Evolutionary conservation across 768 basidiomycete species (phyloP).

Genomic region (Piloderma croceum): DNA sequence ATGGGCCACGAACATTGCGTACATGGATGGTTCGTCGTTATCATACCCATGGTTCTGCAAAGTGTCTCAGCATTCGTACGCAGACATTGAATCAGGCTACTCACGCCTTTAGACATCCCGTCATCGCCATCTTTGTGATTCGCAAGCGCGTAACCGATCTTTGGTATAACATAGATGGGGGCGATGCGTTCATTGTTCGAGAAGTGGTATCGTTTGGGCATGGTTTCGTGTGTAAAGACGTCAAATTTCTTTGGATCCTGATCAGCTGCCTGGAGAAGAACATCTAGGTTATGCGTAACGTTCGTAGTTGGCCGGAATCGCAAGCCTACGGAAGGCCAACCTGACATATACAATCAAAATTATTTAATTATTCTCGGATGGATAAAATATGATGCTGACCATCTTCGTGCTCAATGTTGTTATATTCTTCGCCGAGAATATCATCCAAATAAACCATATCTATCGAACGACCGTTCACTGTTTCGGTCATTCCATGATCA

Average conservation of each 20-base stretch:
- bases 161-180: slow-evolving; percentile 80
- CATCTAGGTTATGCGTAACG: slow-evolving; percentile 46
- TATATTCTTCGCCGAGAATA: slow-evolving; percentile 58
- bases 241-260: slow-evolving; percentile 61
- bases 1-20: slow-evolving; percentile 87
- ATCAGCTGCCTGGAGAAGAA: slow-evolving; percentile 47
- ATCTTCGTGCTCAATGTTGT: slow-evolving; percentile 66
- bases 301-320: slow-evolving; percentile 64
- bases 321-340: slow-evolving; percentile 88
- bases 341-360: no score
- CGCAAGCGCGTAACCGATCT: slow-evolving; percentile 75
- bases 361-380: no score
- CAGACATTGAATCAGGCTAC: slow-evolving; percentile 20
- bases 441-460: slow-evolving; percentile 78
- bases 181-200: slow-evolving; percentile 71
- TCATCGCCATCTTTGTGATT: slow-evolving; percentile 53
- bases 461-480: slow-evolving; percentile 71
- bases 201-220: slow-evolving; percentile 82
- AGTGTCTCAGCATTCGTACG: not conserved
- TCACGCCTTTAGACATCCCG: slow-evolving; percentile 70
- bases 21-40: slow-evolving; percentile 71
- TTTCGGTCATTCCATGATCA: slow-evolving; percentile 91
- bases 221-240: slow-evolving; percentile 74
- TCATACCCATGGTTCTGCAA: slow-evolving; percentile 86
- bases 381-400: slow-evolving; percentile 29